Evolutionary conservation across 495 filamentous ascomycete genomes (phyloP).

Genomic region (Podospora pseudocomata): DNA sequence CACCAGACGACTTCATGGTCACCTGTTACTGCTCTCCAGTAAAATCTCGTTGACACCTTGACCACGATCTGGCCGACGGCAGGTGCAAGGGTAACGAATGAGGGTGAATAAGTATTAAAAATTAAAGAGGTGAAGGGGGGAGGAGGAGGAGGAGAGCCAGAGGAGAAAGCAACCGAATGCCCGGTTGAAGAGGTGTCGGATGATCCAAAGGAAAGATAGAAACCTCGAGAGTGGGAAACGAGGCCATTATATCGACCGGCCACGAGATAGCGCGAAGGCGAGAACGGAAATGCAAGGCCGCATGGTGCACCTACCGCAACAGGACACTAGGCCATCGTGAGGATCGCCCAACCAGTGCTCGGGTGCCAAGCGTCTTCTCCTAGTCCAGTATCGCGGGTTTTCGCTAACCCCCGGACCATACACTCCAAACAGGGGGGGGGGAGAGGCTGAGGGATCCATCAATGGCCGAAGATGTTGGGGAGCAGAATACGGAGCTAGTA

Average conservation of each 20-base stretch:
- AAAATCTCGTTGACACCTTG: neutral
- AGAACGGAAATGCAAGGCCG: conserved; percentile 15
- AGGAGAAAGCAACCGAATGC: neutral
- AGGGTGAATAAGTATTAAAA: neutral
- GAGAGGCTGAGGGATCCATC: conserved; percentile 1
- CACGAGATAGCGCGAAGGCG: neutral
- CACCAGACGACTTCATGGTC: conserved; percentile 20
- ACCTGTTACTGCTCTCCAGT: neutral
- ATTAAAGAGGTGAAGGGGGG: neutral
- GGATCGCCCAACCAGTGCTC: conserved; percentile 12
- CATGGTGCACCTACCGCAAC: conserved; percentile 11
- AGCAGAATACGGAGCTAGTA: neutral
- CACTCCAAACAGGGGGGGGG: conserved; percentile 5
- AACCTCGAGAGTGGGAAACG: neutral
- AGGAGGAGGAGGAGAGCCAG: neutral
- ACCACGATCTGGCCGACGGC: neutral
- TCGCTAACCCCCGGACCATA: neutral
- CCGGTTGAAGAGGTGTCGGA: conserved; percentile 1
- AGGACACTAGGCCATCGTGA: conserved; percentile 11
- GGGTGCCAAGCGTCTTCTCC: conserved; percentile 13
- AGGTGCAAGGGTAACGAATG: neutral
- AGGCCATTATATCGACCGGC: conserved; percentile 4
- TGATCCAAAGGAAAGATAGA: neutral
- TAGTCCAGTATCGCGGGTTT: neutral
- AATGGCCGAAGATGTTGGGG: neutral